phyloP scores from a whole-genome alignment of 495 filamentous ascomycete species.

The Tetracladium setigerum region DNA sequence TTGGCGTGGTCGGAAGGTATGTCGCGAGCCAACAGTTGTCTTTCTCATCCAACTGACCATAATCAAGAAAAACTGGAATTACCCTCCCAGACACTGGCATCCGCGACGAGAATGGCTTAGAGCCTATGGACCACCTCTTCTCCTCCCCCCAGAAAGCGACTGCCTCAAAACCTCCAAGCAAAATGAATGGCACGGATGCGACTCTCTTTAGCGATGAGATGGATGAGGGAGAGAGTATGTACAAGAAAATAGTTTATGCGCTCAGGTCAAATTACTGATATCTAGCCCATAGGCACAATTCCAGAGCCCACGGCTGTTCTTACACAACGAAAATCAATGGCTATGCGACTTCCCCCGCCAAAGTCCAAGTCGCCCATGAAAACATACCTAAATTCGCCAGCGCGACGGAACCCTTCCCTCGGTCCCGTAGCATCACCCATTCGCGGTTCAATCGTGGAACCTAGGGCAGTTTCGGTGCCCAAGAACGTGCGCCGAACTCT shows the following conservation, averaged over 20 bases:
- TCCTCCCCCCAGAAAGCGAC: slow-evolving; percentile 72
- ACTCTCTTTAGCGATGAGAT: slow-evolving; percentile 20
- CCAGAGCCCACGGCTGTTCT: slow-evolving; percentile 35
- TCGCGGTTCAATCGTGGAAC: slow-evolving; percentile 14
- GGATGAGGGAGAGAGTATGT: slow-evolving; percentile 20
- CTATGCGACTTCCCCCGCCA: slow-evolving; percentile 28
- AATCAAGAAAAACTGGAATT: slow-evolving; percentile 63
- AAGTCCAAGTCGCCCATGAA: slow-evolving; percentile 27
- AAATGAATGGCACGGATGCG: slow-evolving; percentile 3
- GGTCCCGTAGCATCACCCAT: slow-evolving; percentile 18
- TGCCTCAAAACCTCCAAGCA: slow-evolving; percentile 13
- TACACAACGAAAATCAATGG: slow-evolving; percentile 14
- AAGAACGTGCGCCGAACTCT: slow-evolving; percentile 14
- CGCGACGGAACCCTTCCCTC: slow-evolving; percentile 21
- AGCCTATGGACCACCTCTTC: slow-evolving; percentile 76
- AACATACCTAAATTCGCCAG: slow-evolving; percentile 21
- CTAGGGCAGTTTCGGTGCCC: slow-evolving; percentile 4
- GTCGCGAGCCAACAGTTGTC: neutral
- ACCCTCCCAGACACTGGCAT: slow-evolving; percentile 69
- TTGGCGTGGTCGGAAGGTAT: slow-evolving; percentile 44
- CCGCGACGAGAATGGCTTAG: slow-evolving; percentile 87
- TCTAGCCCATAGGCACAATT: slow-evolving; percentile 30
- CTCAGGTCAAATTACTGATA: slow-evolving; percentile 5
- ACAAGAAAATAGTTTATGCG: neutral
- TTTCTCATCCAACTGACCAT: neutral